Percentiles rank a stretch among this genome's conserved stretches.
Evolutionary conservation across 2,329 filamentous ascomycete genomes (phyloP).

Genomic region (Colletotrichum cereale): DNA sequence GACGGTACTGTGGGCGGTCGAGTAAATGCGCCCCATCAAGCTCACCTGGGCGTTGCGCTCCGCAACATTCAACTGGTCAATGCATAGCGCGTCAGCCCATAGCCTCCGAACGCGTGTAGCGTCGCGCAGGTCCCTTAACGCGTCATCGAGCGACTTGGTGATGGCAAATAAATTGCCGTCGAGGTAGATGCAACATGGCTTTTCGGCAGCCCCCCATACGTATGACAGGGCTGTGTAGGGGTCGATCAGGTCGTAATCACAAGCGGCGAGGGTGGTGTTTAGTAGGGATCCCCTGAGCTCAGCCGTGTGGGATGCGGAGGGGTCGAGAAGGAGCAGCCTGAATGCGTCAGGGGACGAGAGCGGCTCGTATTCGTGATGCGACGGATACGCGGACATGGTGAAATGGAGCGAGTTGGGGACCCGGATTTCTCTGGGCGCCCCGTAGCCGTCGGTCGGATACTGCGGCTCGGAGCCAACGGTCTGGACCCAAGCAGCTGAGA

Average conservation of each 20-base stretch:
- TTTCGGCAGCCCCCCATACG: conserved; percentile 41
- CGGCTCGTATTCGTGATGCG: conserved; percentile 27
- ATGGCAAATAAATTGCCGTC: conserved; percentile 15
- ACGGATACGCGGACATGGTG: conserved; percentile 18
- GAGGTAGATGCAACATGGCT: conserved; percentile 40
- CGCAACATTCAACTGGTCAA: conserved; percentile 45
- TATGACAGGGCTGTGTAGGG: conserved; percentile 45
- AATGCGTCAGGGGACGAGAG: not conserved
- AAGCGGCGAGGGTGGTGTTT: conserved; percentile 7
- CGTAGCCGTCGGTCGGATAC: conserved; percentile 7
- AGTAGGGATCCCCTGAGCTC: conserved; percentile 37
- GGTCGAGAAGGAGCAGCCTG: conserved; percentile 18
- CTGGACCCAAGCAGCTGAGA: conserved; percentile 3
- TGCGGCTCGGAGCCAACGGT: not conserved
- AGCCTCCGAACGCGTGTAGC: conserved; percentile 46
- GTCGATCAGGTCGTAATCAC: conserved; percentile 25
- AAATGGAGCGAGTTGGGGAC: not conserved
- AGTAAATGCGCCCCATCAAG: conserved; percentile 48
- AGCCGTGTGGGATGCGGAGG: conserved; percentile 3
- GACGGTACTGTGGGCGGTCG: conserved; percentile 33
- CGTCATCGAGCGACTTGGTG: conserved; percentile 37
- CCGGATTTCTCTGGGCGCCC: not conserved
- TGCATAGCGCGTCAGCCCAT: conserved; percentile 51
- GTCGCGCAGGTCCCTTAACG: conserved; percentile 55
- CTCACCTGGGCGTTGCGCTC: conserved; percentile 47